Evolutionary conservation across 1,284 basidiomycete species (phyloP).

Genomic region (Cryptococcus sp.): DNA sequence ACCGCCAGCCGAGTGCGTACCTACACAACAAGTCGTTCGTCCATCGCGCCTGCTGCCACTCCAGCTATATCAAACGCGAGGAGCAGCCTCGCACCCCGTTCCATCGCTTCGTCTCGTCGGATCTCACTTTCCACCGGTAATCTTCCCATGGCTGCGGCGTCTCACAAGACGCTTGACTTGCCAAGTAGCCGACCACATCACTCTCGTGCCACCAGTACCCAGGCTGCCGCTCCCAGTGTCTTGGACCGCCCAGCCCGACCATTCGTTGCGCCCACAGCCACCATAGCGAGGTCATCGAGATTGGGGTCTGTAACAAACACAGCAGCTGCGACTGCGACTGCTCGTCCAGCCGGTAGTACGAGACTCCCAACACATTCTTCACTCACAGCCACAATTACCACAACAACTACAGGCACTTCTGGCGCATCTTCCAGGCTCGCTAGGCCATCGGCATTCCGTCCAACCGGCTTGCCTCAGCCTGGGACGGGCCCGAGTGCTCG

Average conservation of each 20-base stretch:
- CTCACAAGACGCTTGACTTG: constrained; percentile 11
- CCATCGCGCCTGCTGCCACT: not conserved
- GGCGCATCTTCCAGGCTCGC: not conserved
- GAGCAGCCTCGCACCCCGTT: constrained; percentile 6
- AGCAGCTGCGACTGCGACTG: not conserved
- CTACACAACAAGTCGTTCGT: not conserved
- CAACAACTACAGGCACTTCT: constrained; percentile 1
- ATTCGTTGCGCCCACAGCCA: no score
- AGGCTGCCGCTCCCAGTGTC: no score
- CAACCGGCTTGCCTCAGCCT: constrained; percentile 13
- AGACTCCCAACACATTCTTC: not conserved
- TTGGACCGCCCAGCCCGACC: no score
- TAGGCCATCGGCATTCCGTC: not conserved
- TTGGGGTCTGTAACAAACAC: not conserved
- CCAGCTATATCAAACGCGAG: constrained; percentile 1
- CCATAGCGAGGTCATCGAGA: not conserved
- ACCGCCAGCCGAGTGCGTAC: not conserved
- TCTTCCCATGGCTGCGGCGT: constrained; percentile 19
- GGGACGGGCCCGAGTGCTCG: constrained; percentile 12
- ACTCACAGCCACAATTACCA: not conserved
- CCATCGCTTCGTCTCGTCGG: constrained; percentile 8
- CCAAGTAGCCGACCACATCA: constrained; percentile 5
- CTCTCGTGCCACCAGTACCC: not conserved
- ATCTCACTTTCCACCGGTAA: constrained; percentile 29
- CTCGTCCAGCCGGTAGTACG: not conserved